phyloP scores from a whole-genome alignment of 306 rosid species.

The Vigna reflexopilosa region DNA sequence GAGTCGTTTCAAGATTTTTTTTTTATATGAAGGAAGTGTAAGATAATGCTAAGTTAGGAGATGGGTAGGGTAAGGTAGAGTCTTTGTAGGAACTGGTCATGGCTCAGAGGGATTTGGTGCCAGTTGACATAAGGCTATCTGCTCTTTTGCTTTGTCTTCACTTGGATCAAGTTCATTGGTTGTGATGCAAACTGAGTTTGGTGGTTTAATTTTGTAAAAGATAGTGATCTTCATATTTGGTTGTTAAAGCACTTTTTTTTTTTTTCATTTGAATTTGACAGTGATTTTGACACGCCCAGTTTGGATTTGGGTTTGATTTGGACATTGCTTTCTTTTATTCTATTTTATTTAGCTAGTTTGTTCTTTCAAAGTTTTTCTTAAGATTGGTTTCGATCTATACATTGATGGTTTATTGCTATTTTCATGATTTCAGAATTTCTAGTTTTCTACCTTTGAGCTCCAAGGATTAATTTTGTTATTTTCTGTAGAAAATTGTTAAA shows the following conservation, averaged over 20 bases:
- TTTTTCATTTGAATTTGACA: conserved; percentile 6
- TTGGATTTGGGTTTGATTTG: conserved; percentile 7
- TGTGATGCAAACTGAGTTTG: conserved; percentile 3
- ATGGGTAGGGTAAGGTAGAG: conserved; percentile 34
- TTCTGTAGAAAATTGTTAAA: conserved; percentile 12
- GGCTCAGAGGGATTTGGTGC: not conserved
- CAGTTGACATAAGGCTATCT: conserved; percentile 19
- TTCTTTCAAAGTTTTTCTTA: conserved; percentile 24
- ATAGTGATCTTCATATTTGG: conserved; percentile 7
- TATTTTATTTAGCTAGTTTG: not conserved
- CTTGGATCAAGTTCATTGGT: conserved; percentile 12
- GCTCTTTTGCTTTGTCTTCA: conserved; percentile 16
- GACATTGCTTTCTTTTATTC: not conserved
- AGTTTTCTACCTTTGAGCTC: not conserved
- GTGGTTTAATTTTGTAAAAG: conserved; percentile 15
- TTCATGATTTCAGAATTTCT: conserved; percentile 17
- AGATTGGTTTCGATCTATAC: not conserved
- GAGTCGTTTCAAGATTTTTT: not conserved
- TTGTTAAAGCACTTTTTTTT: not conserved
- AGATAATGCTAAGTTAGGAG: conserved; percentile 1
- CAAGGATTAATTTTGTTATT: conserved; percentile 16
- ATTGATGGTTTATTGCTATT: not conserved
- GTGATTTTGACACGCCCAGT: conserved; percentile 7
- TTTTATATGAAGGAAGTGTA: not conserved
- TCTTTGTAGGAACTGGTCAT: not conserved